phyloP scores from a whole-genome alignment of 345 rosid species.

The Euclidium syriacum region DNA sequence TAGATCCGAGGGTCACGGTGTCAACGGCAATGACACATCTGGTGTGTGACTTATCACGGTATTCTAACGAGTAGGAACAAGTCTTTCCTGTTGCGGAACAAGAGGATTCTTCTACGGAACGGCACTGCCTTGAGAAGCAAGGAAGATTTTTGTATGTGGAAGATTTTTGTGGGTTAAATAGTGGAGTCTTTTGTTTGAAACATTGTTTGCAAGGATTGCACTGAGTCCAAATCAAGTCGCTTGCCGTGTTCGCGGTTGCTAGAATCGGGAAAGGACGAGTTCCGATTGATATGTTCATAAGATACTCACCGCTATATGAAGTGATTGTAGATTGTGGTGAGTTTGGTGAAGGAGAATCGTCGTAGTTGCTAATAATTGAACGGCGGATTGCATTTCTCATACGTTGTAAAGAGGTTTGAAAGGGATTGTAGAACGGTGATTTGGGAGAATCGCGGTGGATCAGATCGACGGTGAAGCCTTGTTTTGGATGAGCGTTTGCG shows the following conservation, averaged over 20 bases:
- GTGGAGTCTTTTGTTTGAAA: slow-evolving; percentile 23
- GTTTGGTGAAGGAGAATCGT: background rate
- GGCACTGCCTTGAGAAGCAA: slow-evolving; percentile 33
- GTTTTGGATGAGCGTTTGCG: background rate
- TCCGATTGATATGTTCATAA: slow-evolving; percentile 31
- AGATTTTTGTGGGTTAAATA: slow-evolving; percentile 37
- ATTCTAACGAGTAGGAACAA: background rate
- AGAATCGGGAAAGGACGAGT: slow-evolving; percentile 16
- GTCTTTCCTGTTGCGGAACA: background rate
- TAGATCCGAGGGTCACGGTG: slow-evolving; percentile 18
- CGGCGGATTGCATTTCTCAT: slow-evolving; percentile 13
- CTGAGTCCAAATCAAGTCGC: slow-evolving; percentile 35
- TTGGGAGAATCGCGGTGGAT: slow-evolving; percentile 33
- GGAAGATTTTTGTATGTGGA: slow-evolving; percentile 33
- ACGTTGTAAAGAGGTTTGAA: slow-evolving; percentile 7
- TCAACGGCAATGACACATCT: slow-evolving; percentile 6
- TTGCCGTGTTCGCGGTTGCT: slow-evolving; percentile 32
- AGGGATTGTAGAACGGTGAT: slow-evolving; percentile 30
- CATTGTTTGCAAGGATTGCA: slow-evolving; percentile 34
- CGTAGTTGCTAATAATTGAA: background rate
- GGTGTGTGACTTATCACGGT: slow-evolving; percentile 17
- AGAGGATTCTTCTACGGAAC: background rate
- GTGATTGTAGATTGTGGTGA: background rate
- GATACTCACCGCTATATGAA: slow-evolving; percentile 10
- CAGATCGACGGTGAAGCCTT: slow-evolving; percentile 26